Conservation (phyloP, 805 yeast genomes). For the Barnettozyma salicaria region DNA sequence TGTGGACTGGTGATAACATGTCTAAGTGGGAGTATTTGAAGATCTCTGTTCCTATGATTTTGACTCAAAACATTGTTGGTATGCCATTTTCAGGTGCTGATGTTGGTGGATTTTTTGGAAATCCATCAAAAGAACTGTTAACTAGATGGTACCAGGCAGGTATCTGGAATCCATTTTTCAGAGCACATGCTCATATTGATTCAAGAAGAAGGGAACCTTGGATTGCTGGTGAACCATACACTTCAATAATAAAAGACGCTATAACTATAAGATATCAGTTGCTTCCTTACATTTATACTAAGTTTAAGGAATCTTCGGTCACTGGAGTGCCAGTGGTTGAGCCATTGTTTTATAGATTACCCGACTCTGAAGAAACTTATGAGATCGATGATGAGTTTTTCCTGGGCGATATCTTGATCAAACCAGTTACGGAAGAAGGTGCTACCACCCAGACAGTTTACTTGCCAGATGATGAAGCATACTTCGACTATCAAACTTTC, state of each 20-base stretch:
- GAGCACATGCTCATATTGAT: slow-evolving; percentile 96
- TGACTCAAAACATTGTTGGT: slow-evolving; percentile 76
- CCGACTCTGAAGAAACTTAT: slow-evolving; percentile 42
- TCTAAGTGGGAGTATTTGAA: slow-evolving; percentile 86
- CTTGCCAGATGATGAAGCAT: slow-evolving; percentile 42
- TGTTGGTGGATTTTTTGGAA: slow-evolving; percentile 93
- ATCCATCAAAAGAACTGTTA: slow-evolving; percentile 75
- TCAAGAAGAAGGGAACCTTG: slow-evolving; percentile 91
- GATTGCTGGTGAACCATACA: slow-evolving; percentile 71
- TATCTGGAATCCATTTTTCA: slow-evolving; percentile 91
- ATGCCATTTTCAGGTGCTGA: slow-evolving; percentile 95
- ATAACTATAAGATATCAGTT: slow-evolving; percentile 67
- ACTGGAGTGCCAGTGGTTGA: slow-evolving; percentile 65
- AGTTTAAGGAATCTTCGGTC: slow-evolving; percentile 57
- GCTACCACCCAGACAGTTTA: slow-evolving; percentile 31
- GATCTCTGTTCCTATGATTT: slow-evolving; percentile 79
- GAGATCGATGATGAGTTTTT: slow-evolving; percentile 79
- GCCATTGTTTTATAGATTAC: slow-evolving; percentile 58
- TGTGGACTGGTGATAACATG: slow-evolving; percentile 98
- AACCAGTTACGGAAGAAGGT: slow-evolving; percentile 66
- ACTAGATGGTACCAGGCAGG: slow-evolving; percentile 97
- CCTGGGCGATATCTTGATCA: slow-evolving; percentile 72
- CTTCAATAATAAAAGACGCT: slow-evolving; percentile 60
- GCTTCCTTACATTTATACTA: slow-evolving; percentile 75
- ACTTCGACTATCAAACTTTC: slow-evolving; percentile 47